Percentiles rank a stretch among this genome's conserved stretches.
Conservation (phyloP, 164 flowering plant genomes). For the Nelumbo lutea region DNA sequence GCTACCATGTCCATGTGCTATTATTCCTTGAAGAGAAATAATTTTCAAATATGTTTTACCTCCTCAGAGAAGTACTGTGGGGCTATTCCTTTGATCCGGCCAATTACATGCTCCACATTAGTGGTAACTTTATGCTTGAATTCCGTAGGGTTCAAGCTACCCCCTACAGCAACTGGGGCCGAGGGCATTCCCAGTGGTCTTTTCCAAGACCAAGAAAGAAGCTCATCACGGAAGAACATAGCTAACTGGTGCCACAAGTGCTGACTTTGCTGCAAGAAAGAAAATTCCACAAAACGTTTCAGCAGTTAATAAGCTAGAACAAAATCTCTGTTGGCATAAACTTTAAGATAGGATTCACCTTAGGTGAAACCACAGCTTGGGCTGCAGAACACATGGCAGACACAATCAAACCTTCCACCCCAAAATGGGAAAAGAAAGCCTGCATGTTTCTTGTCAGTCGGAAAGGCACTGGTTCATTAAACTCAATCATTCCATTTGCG, state of each 20-base stretch:
- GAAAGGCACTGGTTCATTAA: conserved; percentile 95
- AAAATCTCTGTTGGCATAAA: background rate
- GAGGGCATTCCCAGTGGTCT: conserved; percentile 69
- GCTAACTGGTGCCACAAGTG: conserved; percentile 95
- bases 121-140: conserved; percentile 77
- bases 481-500: conserved; percentile 93
- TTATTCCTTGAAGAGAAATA: too few relatives aligned
- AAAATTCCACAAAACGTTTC: background rate
- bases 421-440: conserved; percentile 91
- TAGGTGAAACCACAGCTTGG: conserved; percentile 88
- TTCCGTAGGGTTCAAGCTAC: conserved; percentile 55
- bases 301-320: background rate
- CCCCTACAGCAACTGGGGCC: conserved; percentile 54
- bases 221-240: conserved; percentile 99
- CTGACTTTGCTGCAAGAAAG: conserved; percentile 74
- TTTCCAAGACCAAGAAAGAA: conserved; percentile 96
- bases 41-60: conserved; percentile 29
- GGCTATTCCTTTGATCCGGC: conserved; percentile 47
- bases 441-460: conserved; percentile 94
- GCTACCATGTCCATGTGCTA: too few relatives aligned
- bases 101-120: conserved; percentile 69
- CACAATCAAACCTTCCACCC: conserved; percentile 92
- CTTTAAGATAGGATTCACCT: conserved; percentile 41
- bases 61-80: conserved; percentile 71
- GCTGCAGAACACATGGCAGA: conserved; percentile 97